Conservation (phyloP, 176 grass and related monocot species). For the Stipa capillata region DNA sequence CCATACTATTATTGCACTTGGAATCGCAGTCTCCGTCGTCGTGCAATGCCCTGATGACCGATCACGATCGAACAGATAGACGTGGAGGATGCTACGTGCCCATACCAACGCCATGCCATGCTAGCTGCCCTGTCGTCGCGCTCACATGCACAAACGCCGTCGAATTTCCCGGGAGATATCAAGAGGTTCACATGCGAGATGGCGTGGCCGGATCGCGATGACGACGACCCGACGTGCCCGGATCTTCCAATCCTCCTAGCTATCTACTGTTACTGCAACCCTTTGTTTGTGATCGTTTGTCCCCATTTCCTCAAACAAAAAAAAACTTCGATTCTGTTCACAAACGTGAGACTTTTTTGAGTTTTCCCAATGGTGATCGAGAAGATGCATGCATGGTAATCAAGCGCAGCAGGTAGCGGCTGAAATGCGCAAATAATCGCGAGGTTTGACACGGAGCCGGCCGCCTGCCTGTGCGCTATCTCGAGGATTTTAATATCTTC, state of each 20-base stretch:
- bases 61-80: not conserved
- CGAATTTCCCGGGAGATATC: not conserved
- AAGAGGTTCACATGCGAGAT: slow-evolving; percentile 1
- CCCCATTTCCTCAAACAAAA: not conserved
- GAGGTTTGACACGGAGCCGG: not conserved
- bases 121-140: not conserved
- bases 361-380: no score
- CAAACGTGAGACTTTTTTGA: no score
- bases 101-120: no score
- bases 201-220: not conserved
- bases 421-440: not conserved
- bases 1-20: no score
- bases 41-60: not conserved
- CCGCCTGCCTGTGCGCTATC: not conserved
- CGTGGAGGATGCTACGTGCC: not conserved
- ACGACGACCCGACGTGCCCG: not conserved
- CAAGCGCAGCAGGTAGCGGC: not conserved
- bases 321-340: not conserved
- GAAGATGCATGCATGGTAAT: no score
- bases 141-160: not conserved
- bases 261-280: not conserved
- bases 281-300: not conserved
- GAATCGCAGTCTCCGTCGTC: no score
- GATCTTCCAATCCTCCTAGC: not conserved
- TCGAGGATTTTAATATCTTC: not conserved